Percentiles rank a stretch among this genome's conserved stretches.
phyloP scores from a whole-genome alignment of 306 rosid species.

The Chamaecrista fasciculata region DNA sequence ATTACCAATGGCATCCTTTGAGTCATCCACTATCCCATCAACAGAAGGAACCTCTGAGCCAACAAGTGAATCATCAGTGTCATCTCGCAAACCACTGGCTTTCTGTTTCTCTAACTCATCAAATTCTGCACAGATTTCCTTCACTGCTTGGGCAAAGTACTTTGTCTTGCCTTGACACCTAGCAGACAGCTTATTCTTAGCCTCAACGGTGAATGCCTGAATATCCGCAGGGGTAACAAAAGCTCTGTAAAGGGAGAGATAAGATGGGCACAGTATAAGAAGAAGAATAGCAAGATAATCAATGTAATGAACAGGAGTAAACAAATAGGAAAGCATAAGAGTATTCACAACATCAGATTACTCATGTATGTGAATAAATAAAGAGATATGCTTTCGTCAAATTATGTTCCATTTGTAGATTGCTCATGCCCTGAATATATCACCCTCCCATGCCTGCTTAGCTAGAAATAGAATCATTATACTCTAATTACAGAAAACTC shows the following conservation, averaged over 20 bases:
- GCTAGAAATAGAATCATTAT: not conserved
- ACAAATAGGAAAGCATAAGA: conserved; percentile 17
- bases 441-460: not conserved
- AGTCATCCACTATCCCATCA: conserved; percentile 51
- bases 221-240: conserved; percentile 93
- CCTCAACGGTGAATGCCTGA: conserved; percentile 76
- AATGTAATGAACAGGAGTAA: conserved; percentile 21
- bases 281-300: conserved; percentile 14
- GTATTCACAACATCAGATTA: conserved; percentile 16
- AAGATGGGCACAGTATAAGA: conserved; percentile 27
- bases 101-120: conserved; percentile 68
- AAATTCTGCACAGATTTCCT: conserved; percentile 82
- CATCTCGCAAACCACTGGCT: conserved; percentile 55
- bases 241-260: conserved; percentile 61
- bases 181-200: conserved; percentile 62
- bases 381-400: conserved; percentile 3
- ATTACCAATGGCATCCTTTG: conserved; percentile 49
- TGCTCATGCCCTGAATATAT: not conserved
- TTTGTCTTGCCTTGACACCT: conserved; percentile 76
- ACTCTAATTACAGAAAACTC: conserved; percentile 6
- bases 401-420: not conserved
- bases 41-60: conserved; percentile 63
- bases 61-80: conserved; percentile 53
- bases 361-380: not conserved
- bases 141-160: conserved; percentile 82